phyloP scores from a whole-genome alignment of 352 stramenopile species.

The Pilasporangium apinafurcum region DNA sequence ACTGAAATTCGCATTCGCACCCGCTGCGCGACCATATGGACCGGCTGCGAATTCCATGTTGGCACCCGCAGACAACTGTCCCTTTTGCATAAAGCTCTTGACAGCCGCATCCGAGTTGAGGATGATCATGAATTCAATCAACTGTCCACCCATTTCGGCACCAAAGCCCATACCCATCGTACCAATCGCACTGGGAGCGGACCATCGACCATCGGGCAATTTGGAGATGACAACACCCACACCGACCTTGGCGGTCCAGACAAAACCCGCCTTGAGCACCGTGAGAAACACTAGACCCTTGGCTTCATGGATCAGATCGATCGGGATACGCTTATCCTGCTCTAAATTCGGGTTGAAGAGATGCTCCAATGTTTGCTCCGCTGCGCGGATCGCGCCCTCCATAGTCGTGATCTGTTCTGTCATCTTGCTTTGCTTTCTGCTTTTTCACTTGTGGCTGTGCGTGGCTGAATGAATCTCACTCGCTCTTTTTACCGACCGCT shows the following conservation, averaged over 20 bases:
- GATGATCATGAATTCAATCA: conserved; percentile 89
- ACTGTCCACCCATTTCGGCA: conserved; percentile 66
- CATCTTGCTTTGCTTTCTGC: too few species aligned
- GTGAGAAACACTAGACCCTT: conserved; percentile 91
- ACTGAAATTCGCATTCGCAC: conserved; percentile 73
- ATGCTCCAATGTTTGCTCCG: conserved; percentile 88
- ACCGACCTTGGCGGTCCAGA: conserved; percentile 80
- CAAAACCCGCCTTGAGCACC: conserved; percentile 87
- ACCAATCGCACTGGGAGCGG: conserved; percentile 92
- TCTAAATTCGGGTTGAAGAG: conserved; percentile 86
- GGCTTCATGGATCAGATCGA: conserved; percentile 85
- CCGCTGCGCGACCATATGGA: conserved; percentile 71
- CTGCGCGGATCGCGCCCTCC: conserved; percentile 86
- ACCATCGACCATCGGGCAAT: conserved; percentile 93
- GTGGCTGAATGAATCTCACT: neutral
- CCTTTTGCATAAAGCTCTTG: conserved; percentile 85
- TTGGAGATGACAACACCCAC: conserved; percentile 93
- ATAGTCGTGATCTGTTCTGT: conserved; percentile 87
- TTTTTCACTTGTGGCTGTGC: conserved; percentile 10
- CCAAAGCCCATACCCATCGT: conserved; percentile 87
- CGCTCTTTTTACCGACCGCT: too few species aligned
- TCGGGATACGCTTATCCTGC: conserved; percentile 84
- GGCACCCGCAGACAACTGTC: conserved; percentile 72
- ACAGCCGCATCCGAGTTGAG: conserved; percentile 93
- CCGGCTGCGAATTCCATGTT: conserved; percentile 80